A percentile compares a stretch with the other conserved stretches of the same genome.
These are phyloP conservation scores for Pythium insidiosum DNA, from an alignment of 352 stramenopile species.

Conservation along the genomic window DNA sequence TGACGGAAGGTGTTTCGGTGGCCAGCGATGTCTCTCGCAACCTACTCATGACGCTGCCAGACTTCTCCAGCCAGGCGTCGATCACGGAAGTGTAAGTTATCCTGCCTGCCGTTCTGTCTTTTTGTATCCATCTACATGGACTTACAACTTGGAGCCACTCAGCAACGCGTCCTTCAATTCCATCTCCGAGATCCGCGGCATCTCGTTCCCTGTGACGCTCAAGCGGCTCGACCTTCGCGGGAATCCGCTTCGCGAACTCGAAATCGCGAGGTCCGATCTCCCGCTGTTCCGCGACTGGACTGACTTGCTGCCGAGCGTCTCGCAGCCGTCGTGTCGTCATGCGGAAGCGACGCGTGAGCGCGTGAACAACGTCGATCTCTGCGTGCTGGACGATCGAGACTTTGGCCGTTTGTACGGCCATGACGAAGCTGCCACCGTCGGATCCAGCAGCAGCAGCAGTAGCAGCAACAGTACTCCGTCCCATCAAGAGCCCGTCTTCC, in stretches of 20 bases:
- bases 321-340: slow-evolving; percentile 32
- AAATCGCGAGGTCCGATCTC: slow-evolving; percentile 60
- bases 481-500: no score
- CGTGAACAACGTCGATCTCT: slow-evolving; percentile 28
- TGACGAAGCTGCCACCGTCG: background rate
- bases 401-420: slow-evolving; percentile 39
- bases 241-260: slow-evolving; percentile 45
- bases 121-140: no score
- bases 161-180: no score
- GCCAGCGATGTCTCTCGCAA: slow-evolving; percentile 24
- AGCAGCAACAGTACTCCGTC: no score
- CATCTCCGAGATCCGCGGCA: no score
- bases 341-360: slow-evolving; percentile 30
- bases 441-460: background rate
- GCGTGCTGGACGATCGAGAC: slow-evolving; percentile 53
- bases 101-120: no score
- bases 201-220: slow-evolving; percentile 39
- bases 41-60: slow-evolving; percentile 32
- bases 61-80: no score
- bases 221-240: slow-evolving; percentile 35
- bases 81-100: no score
- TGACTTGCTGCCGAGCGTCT: slow-evolving; percentile 29
- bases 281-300: slow-evolving; percentile 37
- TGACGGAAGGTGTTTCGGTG: no score
- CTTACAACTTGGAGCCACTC: no score